A percentile compares a stretch with the other conserved stretches of the same genome.
Evolutionary conservation across 75 land plant species (phyloP).

Genomic region (Pinus taeda): DNA sequence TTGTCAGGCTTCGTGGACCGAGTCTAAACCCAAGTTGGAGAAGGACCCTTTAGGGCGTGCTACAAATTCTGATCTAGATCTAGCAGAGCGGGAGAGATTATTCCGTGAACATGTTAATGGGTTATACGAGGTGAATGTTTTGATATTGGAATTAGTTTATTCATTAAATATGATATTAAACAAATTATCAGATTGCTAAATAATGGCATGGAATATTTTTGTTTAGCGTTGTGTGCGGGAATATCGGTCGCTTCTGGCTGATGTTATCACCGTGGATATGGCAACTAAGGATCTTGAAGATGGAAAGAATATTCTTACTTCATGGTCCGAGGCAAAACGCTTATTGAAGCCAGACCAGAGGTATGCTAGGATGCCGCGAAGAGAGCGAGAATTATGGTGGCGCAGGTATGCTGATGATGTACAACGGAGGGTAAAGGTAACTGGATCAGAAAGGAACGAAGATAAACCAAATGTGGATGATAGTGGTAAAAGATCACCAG

Average conservation of each 20-base stretch:
- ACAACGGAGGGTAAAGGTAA: constrained; percentile 40
- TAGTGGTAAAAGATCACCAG: constrained; percentile 16
- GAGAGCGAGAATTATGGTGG: constrained; percentile 75
- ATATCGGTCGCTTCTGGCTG: constrained; percentile 59
- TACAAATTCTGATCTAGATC: constrained; percentile 67
- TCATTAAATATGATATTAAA: background rate
- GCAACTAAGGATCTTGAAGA: constrained; percentile 50
- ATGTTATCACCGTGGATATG: constrained; percentile 65
- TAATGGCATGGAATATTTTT: background rate
- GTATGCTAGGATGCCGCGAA: constrained; percentile 67
- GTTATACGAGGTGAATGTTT: constrained; percentile 59
- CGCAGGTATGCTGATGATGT: constrained; percentile 68
- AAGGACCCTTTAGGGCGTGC: constrained; percentile 93
- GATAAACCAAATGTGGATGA: constrained; percentile 34
- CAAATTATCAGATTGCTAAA: background rate
- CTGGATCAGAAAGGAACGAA: constrained; percentile 21
- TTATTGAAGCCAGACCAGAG: constrained; percentile 64
- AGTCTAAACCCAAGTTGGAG: constrained; percentile 77
- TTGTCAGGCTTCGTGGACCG: constrained; percentile 91
- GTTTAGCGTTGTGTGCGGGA: constrained; percentile 66
- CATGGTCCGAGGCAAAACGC: constrained; percentile 85
- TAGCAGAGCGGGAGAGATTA: constrained; percentile 73
- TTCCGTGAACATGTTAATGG: constrained; percentile 85
- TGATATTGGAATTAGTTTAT: background rate
- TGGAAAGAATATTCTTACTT: constrained; percentile 64